Percentiles rank a stretch among this genome's conserved stretches.
These are phyloP conservation scores for Cyberlindnera saturnus DNA, from an alignment of 805 yeast species.

Conservation along the genomic window DNA sequence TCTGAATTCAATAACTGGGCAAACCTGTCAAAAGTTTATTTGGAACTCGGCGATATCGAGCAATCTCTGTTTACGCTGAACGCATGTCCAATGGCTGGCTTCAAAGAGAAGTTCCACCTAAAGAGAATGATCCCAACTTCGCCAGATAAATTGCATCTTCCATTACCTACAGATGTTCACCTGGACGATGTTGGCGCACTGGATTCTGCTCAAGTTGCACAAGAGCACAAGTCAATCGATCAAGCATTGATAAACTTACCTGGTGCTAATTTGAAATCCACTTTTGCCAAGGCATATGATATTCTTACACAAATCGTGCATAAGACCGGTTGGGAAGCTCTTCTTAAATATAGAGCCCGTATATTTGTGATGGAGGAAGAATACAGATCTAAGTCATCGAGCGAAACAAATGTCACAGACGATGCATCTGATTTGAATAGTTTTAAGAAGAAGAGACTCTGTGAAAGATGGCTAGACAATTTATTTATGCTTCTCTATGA, in stretches of 20 bases:
- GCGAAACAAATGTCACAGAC: constrained; percentile 5
- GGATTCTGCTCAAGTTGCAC: constrained; percentile 57
- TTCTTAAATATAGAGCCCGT: constrained; percentile 51
- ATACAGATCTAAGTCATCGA: constrained; percentile 33
- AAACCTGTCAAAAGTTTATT: constrained; percentile 55
- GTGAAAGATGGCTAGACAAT: constrained; percentile 73
- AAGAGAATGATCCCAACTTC: constrained; percentile 52
- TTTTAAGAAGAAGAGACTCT: constrained; percentile 56
- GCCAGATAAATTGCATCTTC: constrained; percentile 58
- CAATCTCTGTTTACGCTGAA: constrained; percentile 67
- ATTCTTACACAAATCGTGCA: constrained; percentile 61
- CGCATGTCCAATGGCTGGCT: constrained; percentile 72
- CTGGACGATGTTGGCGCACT: constrained; percentile 62
- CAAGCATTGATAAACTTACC: constrained; percentile 57
- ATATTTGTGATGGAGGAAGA: constrained; percentile 69
- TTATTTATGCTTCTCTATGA: constrained; percentile 63
- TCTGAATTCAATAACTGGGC: constrained; percentile 76
- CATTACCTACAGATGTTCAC: constrained; percentile 69
- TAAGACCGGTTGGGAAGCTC: constrained; percentile 66
- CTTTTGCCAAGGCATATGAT: constrained; percentile 52
- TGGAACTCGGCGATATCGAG: constrained; percentile 59
- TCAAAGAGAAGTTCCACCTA: constrained; percentile 59
- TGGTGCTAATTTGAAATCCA: constrained; percentile 59
- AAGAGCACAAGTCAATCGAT: constrained; percentile 62
- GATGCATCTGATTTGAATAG: constrained; percentile 27